Base-by-base conservation (phyloP, 768 basidiomycete genomes). In the Mrakia gelida region DNA sequence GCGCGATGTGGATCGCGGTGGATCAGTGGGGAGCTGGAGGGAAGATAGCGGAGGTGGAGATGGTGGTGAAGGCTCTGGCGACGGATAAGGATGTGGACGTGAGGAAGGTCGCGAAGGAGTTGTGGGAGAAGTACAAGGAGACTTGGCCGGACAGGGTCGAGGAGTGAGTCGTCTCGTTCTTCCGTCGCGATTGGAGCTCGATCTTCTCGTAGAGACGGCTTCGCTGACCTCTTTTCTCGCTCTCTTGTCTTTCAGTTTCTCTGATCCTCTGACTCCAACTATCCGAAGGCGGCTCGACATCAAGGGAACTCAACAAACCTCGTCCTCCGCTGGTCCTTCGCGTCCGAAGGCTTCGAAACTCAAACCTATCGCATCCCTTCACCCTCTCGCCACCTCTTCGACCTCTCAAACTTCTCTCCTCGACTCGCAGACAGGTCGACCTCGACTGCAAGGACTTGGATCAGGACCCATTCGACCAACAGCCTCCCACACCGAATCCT, bases 81-180 rank as follows among this genome's bases (percentile, higher is more conserved):
- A 87, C 88, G 41, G 93, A 95, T 83, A 88, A 92, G 7, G 91
- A 87, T 81, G 89, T 90, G 34, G 92, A 93, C 71, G 88, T 93
- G 41, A 87, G 93, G 80, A 91, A 89, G 82, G 83, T 89, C 13
- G 88, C 89, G 79, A 88, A 89, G 81, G 88, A 90, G 80, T 85
- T 94, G 5, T 95, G 92, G 81, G 91, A 90, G 77, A 90, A 89
- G 0, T 94, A 94, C 83, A 89, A 89, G 79, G 84, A 89, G 3
- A 83, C 93, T 43, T 86, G 93, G 65, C 92, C 93, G 5, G 83
- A 84, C 30, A 87, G 92, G 65, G 87, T 94, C 5, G 89, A 90
- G 38, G 88, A 85, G 93, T 93, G 81, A 16, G 87, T 83, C 10
- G 43, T 70, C 81, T 79, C 54, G 41, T 70, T 41, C 38, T 62